phyloP scores from a whole-genome alignment of 1,284 basidiomycete species.

The Apiotrichum mycotoxinovorans region DNA sequence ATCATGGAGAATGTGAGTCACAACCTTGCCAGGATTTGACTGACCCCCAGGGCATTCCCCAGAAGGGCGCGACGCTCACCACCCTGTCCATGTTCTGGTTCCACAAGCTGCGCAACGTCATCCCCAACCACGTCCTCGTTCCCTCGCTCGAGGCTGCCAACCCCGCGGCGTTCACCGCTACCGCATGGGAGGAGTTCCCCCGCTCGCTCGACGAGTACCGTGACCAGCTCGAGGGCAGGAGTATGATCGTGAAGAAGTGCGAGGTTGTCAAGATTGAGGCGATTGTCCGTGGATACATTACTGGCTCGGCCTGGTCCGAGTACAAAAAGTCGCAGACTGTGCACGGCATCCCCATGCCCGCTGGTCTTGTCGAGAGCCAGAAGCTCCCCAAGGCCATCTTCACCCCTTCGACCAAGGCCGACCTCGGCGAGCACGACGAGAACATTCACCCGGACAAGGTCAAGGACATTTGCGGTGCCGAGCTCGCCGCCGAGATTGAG shows the following conservation, averaged over 20 bases:
- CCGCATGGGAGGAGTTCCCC: slow-evolving; percentile 67
- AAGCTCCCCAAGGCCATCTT: slow-evolving; percentile 81
- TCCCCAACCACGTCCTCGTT: slow-evolving; percentile 84
- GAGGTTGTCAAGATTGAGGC: slow-evolving; percentile 92
- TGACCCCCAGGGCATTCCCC: slow-evolving; percentile 69
- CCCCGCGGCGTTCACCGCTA: slow-evolving; percentile 38
- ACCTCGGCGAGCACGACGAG: slow-evolving; percentile 90
- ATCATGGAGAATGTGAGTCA: slow-evolving; percentile 74
- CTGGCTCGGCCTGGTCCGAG: slow-evolving; percentile 92
- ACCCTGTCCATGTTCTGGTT: slow-evolving; percentile 95
- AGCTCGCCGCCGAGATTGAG: slow-evolving; percentile 48
- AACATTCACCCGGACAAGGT: slow-evolving; percentile 88
- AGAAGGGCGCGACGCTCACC: slow-evolving; percentile 88
- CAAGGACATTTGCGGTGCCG: slow-evolving; percentile 50
- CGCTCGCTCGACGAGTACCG: slow-evolving; percentile 60
- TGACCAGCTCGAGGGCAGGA: slow-evolving; percentile 69
- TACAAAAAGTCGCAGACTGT: slow-evolving; percentile 86
- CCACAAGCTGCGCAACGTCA: slow-evolving; percentile 67
- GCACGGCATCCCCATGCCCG: slow-evolving; percentile 75
- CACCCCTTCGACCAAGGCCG: slow-evolving; percentile 96
- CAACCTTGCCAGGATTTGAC: no score
- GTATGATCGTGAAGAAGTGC: slow-evolving; percentile 89
- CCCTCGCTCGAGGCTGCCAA: slow-evolving; percentile 42
- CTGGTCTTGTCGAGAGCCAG: slow-evolving; percentile 78
- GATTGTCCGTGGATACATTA: slow-evolving; percentile 93